A percentile compares a stretch with the other conserved stretches of the same genome.
Evolutionary conservation across 139 green algal species (phyloP).

Genomic region (Chlamydomonas schloesseri): DNA sequence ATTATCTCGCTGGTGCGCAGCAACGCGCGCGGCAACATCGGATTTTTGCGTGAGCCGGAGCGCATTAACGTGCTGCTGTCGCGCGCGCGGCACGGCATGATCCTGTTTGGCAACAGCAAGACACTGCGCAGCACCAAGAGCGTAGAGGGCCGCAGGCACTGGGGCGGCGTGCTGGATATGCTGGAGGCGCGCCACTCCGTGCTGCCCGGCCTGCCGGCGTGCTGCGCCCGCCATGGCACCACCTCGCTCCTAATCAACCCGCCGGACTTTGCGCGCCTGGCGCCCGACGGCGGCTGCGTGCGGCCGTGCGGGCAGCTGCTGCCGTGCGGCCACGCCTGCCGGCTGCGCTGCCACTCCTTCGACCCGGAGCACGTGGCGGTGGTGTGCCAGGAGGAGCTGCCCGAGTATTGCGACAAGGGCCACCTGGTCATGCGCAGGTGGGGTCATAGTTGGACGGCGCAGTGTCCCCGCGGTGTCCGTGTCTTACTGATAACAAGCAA

Average conservation of each 20-base stretch:
- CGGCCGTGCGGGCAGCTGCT: slow-evolving; percentile 59
- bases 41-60: slow-evolving; percentile 80
- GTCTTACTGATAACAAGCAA: too few species aligned
- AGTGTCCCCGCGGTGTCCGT: too few species aligned
- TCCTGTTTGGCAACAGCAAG: slow-evolving; percentile 76
- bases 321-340: slow-evolving; percentile 73
- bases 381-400: slow-evolving; percentile 53
- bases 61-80: slow-evolving; percentile 88
- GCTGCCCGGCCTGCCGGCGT: slow-evolving; percentile 52
- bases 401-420: slow-evolving; percentile 40
- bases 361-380: slow-evolving; percentile 41
- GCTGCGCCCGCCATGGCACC: slow-evolving; percentile 66
- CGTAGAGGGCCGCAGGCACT: slow-evolving; percentile 46
- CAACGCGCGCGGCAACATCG: slow-evolving; percentile 74
- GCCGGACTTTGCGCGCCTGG: slow-evolving; percentile 51
- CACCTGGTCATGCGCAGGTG: slow-evolving; percentile 49
- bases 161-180: slow-evolving; percentile 47
- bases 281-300: slow-evolving; percentile 70
- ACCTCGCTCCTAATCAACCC: neutral
- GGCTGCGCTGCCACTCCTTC: slow-evolving; percentile 59
- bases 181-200: slow-evolving; percentile 43
- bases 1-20: slow-evolving; percentile 81
- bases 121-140: slow-evolving; percentile 60
- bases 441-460: too few species aligned
- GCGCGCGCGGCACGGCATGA: slow-evolving; percentile 77